Percentiles rank a stretch among this genome's conserved stretches.
Conservation (phyloP, 306 rosid genomes). For the Rosa rugosa region DNA sequence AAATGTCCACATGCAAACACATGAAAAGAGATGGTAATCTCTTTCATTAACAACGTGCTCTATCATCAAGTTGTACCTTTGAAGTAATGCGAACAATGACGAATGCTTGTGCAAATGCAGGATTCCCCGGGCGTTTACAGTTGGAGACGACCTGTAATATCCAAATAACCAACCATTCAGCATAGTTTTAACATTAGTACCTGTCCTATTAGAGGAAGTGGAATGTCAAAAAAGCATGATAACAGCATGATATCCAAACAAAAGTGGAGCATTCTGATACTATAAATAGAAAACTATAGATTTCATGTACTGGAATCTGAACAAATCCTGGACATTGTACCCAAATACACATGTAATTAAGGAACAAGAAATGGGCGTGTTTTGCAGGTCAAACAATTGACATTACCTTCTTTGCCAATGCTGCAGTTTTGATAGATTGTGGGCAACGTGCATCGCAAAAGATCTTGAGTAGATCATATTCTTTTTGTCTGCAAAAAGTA, state of each 20-base stretch:
- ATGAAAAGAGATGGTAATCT: slow-evolving; percentile 4
- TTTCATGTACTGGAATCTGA: neutral
- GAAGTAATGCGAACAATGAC: slow-evolving; percentile 80
- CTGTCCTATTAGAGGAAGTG: neutral
- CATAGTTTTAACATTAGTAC: neutral
- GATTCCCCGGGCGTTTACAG: slow-evolving; percentile 46
- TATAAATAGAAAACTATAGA: neutral
- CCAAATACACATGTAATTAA: neutral
- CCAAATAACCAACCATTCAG: slow-evolving; percentile 14
- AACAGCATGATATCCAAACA: neutral
- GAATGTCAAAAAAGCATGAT: neutral
- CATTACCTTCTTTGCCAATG: slow-evolving; percentile 70
- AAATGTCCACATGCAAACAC: neutral
- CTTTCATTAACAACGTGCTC: neutral
- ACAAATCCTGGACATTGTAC: neutral
- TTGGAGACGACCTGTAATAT: slow-evolving; percentile 59
- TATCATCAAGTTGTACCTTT: slow-evolving; percentile 51
- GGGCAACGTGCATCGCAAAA: slow-evolving; percentile 59
- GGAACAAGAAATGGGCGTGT: slow-evolving; percentile 13
- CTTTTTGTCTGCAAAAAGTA: slow-evolving; percentile 65
- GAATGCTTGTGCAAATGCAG: slow-evolving; percentile 64
- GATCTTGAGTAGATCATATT: slow-evolving; percentile 55
- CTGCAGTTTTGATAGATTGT: slow-evolving; percentile 60
- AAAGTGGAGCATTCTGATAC: neutral
- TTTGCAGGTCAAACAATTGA: slow-evolving; percentile 12